phyloP scores from a whole-genome alignment of 768 basidiomycete genomes.

The Glaciozyma martinii region DNA sequence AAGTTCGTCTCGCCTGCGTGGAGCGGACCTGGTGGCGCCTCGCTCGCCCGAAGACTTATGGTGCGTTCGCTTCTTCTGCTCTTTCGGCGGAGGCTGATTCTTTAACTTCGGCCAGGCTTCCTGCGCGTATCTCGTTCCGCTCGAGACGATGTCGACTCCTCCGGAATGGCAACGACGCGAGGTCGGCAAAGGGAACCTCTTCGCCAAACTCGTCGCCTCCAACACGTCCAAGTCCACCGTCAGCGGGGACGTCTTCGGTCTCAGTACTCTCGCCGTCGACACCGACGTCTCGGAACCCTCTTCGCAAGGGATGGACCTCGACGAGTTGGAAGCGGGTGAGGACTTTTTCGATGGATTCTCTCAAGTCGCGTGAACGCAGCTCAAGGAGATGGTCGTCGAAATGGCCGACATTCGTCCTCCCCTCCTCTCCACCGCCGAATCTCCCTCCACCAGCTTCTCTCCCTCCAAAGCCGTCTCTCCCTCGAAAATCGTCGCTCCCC shows the following conservation, averaged over 20 bases:
- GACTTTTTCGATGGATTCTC: neutral
- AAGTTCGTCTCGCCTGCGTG: neutral
- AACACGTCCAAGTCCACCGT: no score
- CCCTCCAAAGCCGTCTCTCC: neutral
- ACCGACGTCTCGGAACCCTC: no score
- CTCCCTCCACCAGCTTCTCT: neutral
- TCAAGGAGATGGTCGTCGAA: neutral
- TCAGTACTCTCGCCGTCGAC: no score
- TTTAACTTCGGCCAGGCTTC: neutral
- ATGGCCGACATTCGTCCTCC: neutral
- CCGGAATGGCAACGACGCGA: no score
- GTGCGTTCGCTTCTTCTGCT: neutral
- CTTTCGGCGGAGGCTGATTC: neutral
- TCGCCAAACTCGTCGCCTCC: no score
- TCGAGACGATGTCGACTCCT: neutral
- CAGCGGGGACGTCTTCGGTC: no score
- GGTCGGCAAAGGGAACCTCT: no score
- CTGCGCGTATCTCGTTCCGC: constrained; percentile 18
- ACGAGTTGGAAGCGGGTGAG: neutral
- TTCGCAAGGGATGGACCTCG: neutral
- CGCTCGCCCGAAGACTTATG: constrained; percentile 6
- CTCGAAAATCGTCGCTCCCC: neutral
- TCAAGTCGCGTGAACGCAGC: neutral
- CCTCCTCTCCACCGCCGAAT: neutral
- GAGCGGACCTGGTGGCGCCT: neutral